These are phyloP conservation scores for Sporodiniella umbellata DNA, from an alignment of 371 early-diverging fungal genomes.

Conservation along the genomic window DNA sequence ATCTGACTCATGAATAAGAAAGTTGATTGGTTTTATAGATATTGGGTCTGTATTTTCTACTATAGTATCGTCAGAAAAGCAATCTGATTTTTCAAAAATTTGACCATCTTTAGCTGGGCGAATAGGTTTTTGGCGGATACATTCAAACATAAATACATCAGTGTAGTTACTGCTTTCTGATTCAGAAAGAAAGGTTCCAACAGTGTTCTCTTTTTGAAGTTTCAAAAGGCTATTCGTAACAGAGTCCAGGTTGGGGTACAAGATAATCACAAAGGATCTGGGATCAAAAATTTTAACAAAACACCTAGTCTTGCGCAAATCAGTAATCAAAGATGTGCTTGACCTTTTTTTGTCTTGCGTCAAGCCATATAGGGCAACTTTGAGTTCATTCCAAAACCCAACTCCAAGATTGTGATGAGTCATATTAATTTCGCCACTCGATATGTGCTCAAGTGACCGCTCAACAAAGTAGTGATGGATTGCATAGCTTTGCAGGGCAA, in stretches of 20 bases:
- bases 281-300: constrained; percentile 67
- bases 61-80: constrained; percentile 1
- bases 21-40: constrained; percentile 19
- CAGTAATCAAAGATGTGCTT: constrained; percentile 19
- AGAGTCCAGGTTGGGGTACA: constrained; percentile 56
- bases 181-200: not conserved
- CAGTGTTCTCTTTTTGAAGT: constrained; percentile 7
- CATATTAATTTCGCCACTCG: constrained; percentile 59
- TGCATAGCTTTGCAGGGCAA: constrained; percentile 24
- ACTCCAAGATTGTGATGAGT: constrained; percentile 43
- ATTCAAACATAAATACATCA: constrained; percentile 56
- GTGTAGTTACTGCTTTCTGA: not conserved
- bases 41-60: constrained; percentile 10
- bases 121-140: constrained; percentile 55
- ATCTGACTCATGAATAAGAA: constrained; percentile 38
- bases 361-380: constrained; percentile 14
- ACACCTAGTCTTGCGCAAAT: constrained; percentile 53
- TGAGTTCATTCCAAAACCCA: constrained; percentile 37
- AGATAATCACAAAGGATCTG: constrained; percentile 60
- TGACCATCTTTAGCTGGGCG: constrained; percentile 21
- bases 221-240: constrained; percentile 38
- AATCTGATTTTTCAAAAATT: not conserved
- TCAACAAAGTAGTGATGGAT: constrained; percentile 48
- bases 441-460: constrained; percentile 39
- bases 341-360: constrained; percentile 3